Percentiles rank a stretch among this genome's conserved stretches.
Evolutionary conservation across 2,329 filamentous ascomycete species (phyloP).

Genomic region (Hypocrella siamensis): DNA sequence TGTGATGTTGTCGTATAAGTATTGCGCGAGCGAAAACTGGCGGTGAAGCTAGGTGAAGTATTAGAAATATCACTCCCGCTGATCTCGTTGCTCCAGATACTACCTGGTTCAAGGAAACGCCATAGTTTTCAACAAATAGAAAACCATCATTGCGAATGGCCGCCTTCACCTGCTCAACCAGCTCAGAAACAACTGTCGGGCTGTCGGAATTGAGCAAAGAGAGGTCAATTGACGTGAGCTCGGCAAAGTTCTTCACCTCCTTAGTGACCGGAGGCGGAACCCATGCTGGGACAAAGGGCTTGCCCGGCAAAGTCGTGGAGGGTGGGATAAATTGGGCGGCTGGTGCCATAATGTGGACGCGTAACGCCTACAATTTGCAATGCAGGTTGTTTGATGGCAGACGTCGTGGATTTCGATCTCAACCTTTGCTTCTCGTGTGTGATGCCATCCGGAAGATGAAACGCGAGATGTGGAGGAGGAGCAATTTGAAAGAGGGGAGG

Average conservation of each 20-base stretch:
- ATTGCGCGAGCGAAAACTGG: conserved; percentile 33
- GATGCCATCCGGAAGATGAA: too few species aligned
- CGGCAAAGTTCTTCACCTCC: conserved; percentile 25
- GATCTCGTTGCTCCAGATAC: not conserved
- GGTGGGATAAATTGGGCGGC: conserved; percentile 24
- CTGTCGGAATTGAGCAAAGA: conserved; percentile 26
- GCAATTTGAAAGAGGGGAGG: too few species aligned
- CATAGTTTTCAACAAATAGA: conserved; percentile 33
- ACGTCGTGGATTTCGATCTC: not conserved
- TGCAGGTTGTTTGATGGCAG: not conserved
- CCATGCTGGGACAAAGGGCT: conserved; percentile 26
- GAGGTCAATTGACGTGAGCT: conserved; percentile 25
- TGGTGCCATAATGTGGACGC: conserved; percentile 10
- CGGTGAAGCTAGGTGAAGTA: conserved; percentile 20
- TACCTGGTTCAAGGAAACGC: conserved; percentile 25
- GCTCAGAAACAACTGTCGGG: conserved; percentile 22
- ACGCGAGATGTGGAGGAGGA: too few species aligned
- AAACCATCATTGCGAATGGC: conserved; percentile 28
- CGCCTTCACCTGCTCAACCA: conserved; percentile 24
- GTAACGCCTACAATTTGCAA: not conserved
- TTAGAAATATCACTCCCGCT: not conserved
- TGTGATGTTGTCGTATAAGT: conserved; percentile 30
- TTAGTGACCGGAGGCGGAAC: conserved; percentile 27
- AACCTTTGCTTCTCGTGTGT: not conserved
- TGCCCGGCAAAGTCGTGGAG: conserved; percentile 18